Base-by-base conservation (phyloP, 768 basidiomycete genomes). In the Paxillus rubicundulus region DNA sequence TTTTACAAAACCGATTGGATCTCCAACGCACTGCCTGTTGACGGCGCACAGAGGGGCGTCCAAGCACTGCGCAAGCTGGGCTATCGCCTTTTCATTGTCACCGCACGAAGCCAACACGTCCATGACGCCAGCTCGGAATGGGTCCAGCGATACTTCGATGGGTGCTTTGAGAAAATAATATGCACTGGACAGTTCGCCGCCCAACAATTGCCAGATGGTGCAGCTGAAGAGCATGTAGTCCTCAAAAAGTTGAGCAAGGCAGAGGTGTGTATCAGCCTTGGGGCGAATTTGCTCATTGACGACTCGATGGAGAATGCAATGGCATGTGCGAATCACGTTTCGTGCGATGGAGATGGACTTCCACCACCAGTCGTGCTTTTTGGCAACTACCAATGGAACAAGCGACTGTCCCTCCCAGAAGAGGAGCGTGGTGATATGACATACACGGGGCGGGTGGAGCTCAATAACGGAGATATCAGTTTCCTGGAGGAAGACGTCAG, bases 241-340 rank as follows among this genome's bases (percentile, higher is more conserved):
- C 24, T 70, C 77, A 45, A 82, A 21, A 84, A 81, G 61, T 68
- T 88, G 43, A 81, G 76, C 54, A 92, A 92, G 64, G 82, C 85
- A n/a, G 82, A 86, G 61, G 81, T 89, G 42, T 87, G 88, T 62
- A 70, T 79, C 32, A 74, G 80, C 53, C 70, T 91, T 16, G 77
- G 77, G 14, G 86, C 89, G 10, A 74, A 76, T 37, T 63, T 90
- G 36, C 71, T 92, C 47, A 82, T 92, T 52, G 90, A 92, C 67
- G 90, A 92, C 70, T 89, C 88, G 6, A 61, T 85, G 38, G 89
- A 92, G 67, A 91, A 92, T 66, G 86, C 85, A 34, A 57, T 87
- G 24, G 76, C 81, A 51, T 84, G 84, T 56, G 77, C 74, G 0
- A 74, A 64, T 30, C 39, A 71, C 49, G 36, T 52, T 18, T 42